Conservation (phyloP, 192 early-diverging fungal genomes). For the Entomortierella beljakovae region DNA sequence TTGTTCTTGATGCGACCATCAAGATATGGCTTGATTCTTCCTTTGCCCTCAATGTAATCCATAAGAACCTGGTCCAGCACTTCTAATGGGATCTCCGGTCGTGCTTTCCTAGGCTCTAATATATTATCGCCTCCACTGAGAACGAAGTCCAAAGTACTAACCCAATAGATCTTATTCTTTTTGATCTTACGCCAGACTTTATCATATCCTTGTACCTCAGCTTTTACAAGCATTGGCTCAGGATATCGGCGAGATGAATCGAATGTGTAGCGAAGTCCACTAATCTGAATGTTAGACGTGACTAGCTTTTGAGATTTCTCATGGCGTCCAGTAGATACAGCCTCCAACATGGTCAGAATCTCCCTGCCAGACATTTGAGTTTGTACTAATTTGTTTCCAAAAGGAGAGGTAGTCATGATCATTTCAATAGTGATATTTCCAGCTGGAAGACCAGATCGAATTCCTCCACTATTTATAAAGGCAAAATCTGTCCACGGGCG, state of each 20-base stretch:
- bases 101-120: slow-evolving; percentile 32
- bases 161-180: slow-evolving; percentile 52
- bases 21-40: slow-evolving; percentile 32
- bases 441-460: slow-evolving; percentile 64
- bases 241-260: slow-evolving; percentile 33
- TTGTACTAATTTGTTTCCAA: slow-evolving; percentile 67
- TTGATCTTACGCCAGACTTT: slow-evolving; percentile 58
- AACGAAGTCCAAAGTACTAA: slow-evolving; percentile 70
- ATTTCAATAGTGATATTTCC: slow-evolving; percentile 70
- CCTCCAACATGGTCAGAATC: slow-evolving; percentile 64
- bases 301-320: slow-evolving; percentile 50
- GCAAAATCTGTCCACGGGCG: slow-evolving; percentile 59
- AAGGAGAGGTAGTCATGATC: slow-evolving; percentile 71
- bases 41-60: slow-evolving; percentile 53
- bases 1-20: slow-evolving; percentile 51
- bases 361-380: slow-evolving; percentile 62
- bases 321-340: slow-evolving; percentile 47
- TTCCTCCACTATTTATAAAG: slow-evolving; percentile 71
- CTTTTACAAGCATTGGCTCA: slow-evolving; percentile 12
- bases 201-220: slow-evolving; percentile 33
- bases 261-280: slow-evolving; percentile 64
- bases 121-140: slow-evolving; percentile 72
- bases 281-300: slow-evolving; percentile 68
- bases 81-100: slow-evolving; percentile 13
- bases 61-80: slow-evolving; percentile 41